These are phyloP conservation scores for Nannochloropsis limnetica DNA, from an alignment of 352 stramenopile genomes.

Conservation along the genomic window DNA sequence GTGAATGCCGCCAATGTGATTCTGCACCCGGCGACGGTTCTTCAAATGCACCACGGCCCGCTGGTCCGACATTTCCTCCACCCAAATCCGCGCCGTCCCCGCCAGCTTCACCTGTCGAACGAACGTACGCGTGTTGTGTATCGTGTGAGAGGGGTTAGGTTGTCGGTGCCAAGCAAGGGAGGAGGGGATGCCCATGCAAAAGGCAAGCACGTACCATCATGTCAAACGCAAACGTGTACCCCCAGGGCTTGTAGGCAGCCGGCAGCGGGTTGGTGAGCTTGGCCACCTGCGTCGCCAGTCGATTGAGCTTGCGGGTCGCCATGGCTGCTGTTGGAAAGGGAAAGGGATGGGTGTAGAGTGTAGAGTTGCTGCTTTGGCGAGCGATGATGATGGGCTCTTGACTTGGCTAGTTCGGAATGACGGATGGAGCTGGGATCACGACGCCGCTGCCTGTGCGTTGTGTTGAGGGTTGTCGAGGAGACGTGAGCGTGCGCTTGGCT, in stretches of 20 bases:
- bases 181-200: neutral
- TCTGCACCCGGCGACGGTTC: slow-evolving; percentile 68
- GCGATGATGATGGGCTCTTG: neutral
- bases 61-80: slow-evolving; percentile 59
- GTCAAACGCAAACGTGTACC: slow-evolving; percentile 62
- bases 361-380: neutral
- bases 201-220: slow-evolving; percentile 45
- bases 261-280: slow-evolving; percentile 57
- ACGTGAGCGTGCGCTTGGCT: neutral
- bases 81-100: slow-evolving; percentile 63
- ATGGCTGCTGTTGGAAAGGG: slow-evolving; percentile 39
- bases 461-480: neutral
- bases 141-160: neutral
- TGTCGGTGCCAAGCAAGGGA: neutral
- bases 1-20: slow-evolving; percentile 74
- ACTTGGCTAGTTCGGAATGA: too few species aligned
- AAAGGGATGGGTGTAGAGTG: neutral
- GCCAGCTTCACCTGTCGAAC: slow-evolving; percentile 71
- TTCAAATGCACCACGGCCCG: slow-evolving; percentile 60
- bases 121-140: neutral
- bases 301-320: slow-evolving; percentile 53
- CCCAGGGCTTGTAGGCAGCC: slow-evolving; percentile 49
- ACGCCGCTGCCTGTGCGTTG: neutral
- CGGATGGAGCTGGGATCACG: too few species aligned
- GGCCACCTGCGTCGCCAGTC: slow-evolving; percentile 58